Evolutionary conservation across 768 basidiomycete genomes (phyloP).

Genomic region (Pilatotrama ljubarskyi): DNA sequence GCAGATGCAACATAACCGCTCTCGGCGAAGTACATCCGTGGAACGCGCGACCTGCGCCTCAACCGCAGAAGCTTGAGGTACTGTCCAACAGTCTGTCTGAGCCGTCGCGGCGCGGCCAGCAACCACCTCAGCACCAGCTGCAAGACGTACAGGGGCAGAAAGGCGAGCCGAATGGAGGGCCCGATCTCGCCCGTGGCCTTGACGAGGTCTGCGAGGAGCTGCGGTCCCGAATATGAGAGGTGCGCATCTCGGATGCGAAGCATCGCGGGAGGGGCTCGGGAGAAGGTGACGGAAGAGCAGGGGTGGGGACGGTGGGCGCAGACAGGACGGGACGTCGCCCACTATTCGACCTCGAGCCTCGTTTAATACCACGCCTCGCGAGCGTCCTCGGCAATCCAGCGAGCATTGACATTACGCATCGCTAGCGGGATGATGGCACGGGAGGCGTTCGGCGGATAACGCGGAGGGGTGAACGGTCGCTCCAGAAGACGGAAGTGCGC

Average conservation of each 20-base stretch:
- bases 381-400: too few species aligned
- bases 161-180: background rate
- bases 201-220: constrained; percentile 1
- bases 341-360: too few species aligned
- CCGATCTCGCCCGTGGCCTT: background rate
- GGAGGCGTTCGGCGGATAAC: background rate
- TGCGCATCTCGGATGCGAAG: constrained; percentile 7
- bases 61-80: background rate
- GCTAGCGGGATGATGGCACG: background rate
- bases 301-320: background rate
- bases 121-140: constrained; percentile 4
- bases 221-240: constrained; percentile 5
- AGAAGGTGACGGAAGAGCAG: background rate
- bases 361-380: too few species aligned
- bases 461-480: background rate
- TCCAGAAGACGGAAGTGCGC: background rate
- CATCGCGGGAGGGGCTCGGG: background rate
- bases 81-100: background rate
- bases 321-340: background rate
- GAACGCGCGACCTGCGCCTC: constrained; percentile 1
- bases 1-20: constrained; percentile 8
- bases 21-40: constrained; percentile 22
- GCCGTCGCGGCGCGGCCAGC: background rate
- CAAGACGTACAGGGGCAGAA: constrained; percentile 1
- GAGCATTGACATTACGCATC: too few species aligned